Evolutionary conservation across 2,329 filamentous ascomycete genomes (phyloP), one percentile per base, ranked within the genome.

Genomic region (Talaromyces sp.): DNA sequence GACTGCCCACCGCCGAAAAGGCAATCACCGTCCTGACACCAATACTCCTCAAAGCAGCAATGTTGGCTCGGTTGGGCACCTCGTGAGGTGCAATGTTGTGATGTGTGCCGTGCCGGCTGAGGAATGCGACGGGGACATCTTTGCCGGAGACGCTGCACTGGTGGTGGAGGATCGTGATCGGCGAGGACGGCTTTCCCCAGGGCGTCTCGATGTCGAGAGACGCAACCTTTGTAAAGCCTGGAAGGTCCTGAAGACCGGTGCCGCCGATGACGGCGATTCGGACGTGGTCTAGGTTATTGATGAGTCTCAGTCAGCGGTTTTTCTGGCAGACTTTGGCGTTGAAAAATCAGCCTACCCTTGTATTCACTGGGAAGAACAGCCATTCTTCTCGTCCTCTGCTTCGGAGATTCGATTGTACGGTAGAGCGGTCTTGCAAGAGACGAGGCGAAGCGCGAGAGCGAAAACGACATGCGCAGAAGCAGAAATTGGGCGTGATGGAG

Each of bases 61-160:
- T 96, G 81, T 98, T 99, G 77, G 95, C 95, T 65, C 91, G 91
- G 66, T 88, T 86, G 62, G 93, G 92, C n/a, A 99, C 90, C 78
- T 99, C 95, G 73, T 97, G 93, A 0, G 95, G 95, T 6, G 93
- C 91, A 67, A 90, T 83, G 77, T 97, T 85, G 80, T 99, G 95
- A 84, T 95, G 83, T 13, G 86, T 74, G 66, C 95, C 95, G 78
- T 99, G 95, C 51, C 95, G 91, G 64, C 93, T 91, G 67, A 99
- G 86, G 82, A 99, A 99, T 59, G 95, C 95, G 64, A 99, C 79
- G 14, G 85, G 82, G 53, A 86, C 82, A 8, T 80, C 79, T 67
- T 82, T 79, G 68, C 82, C 80, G 57, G 80, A 85, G 64, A 90
- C 86, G 50, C 88, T 86, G 67, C 89, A 89, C 65, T 86, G 84